Evolutionary conservation across 2,329 filamentous ascomycete genomes (phyloP).

Genomic region (Penicillium sp.): DNA sequence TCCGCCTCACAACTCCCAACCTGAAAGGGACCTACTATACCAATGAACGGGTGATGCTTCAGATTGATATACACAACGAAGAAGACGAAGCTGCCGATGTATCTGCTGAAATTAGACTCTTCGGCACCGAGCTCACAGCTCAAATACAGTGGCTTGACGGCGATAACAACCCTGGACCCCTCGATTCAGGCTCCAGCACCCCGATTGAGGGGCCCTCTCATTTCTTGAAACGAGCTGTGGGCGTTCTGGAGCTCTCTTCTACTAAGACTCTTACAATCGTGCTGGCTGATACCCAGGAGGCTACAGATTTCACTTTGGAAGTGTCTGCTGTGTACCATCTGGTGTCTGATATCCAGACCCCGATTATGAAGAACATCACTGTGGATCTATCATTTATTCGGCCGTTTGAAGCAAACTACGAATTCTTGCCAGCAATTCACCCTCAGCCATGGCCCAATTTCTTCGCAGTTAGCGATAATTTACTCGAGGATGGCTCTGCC

Average conservation of each 20-base stretch:
- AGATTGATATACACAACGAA: slow-evolving; percentile 71
- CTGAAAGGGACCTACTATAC: slow-evolving; percentile 75
- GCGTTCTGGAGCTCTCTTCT: slow-evolving; percentile 34
- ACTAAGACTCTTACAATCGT: slow-evolving; percentile 42
- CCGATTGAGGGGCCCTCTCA: slow-evolving; percentile 30
- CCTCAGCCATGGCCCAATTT: slow-evolving; percentile 80
- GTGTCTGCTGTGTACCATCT: slow-evolving; percentile 76
- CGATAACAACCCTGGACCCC: slow-evolving; percentile 20
- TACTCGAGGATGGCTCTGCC: slow-evolving; percentile 27
- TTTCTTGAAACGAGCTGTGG: slow-evolving; percentile 35
- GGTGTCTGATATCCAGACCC: slow-evolving; percentile 73
- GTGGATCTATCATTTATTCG: slow-evolving; percentile 71
- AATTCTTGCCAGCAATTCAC: slow-evolving; percentile 77
- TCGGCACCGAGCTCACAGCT: slow-evolving; percentile 55
- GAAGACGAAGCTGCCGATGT: slow-evolving; percentile 77
- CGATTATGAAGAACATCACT: slow-evolving; percentile 69
- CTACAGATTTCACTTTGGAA: slow-evolving; percentile 65
- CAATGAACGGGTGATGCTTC: slow-evolving; percentile 70
- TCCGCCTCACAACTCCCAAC: slow-evolving; percentile 68
- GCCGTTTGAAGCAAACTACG: slow-evolving; percentile 90
- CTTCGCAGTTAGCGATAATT: slow-evolving; percentile 61
- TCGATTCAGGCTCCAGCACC: slow-evolving; percentile 24
- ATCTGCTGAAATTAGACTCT: slow-evolving; percentile 66
- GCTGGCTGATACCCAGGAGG: slow-evolving; percentile 50
- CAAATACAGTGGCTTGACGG: slow-evolving; percentile 49